Conservation (phyloP, 1,139 yeast genomes). For the Kurtzmaniella quercitrusa region DNA sequence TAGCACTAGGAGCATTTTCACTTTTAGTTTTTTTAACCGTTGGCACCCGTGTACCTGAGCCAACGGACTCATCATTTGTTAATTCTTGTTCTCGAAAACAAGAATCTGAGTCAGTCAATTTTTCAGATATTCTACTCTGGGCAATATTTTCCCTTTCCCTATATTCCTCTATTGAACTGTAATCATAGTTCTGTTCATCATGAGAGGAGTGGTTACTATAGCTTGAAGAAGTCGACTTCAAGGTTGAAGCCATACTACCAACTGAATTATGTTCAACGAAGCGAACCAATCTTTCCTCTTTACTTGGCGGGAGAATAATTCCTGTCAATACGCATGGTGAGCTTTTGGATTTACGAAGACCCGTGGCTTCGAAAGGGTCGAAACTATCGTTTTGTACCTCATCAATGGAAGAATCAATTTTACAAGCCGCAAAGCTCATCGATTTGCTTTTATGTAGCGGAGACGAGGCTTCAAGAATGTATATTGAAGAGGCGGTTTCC, state of each 20-base stretch:
- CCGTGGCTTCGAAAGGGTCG: constrained; percentile 5
- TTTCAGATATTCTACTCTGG: not conserved
- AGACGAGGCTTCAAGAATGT: not conserved
- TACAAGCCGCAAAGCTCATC: not conserved
- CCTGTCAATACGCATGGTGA: not conserved
- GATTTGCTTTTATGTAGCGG: not conserved
- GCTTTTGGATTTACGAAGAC: not conserved
- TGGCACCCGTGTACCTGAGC: not conserved
- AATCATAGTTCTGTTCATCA: not conserved
- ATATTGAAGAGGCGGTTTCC: not conserved
- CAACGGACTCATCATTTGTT: not conserved
- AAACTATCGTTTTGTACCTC: constrained; percentile 5
- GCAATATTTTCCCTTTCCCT: not conserved
- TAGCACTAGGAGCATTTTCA: not conserved
- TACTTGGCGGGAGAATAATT: not conserved
- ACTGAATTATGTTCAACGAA: not conserved
- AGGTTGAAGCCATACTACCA: not conserved
- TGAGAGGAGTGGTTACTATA: not conserved
- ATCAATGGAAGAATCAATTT: not conserved
- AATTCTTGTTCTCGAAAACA: not conserved
- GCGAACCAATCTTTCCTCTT: not conserved
- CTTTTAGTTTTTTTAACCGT: not conserved
- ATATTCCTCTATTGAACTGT: not conserved
- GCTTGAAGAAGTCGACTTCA: not conserved
- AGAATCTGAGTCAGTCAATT: not conserved